These are phyloP conservation scores for Colletotrichum euphorbiae DNA, from an alignment of 2,329 filamentous ascomycete genomes.

Conservation along the genomic window DNA sequence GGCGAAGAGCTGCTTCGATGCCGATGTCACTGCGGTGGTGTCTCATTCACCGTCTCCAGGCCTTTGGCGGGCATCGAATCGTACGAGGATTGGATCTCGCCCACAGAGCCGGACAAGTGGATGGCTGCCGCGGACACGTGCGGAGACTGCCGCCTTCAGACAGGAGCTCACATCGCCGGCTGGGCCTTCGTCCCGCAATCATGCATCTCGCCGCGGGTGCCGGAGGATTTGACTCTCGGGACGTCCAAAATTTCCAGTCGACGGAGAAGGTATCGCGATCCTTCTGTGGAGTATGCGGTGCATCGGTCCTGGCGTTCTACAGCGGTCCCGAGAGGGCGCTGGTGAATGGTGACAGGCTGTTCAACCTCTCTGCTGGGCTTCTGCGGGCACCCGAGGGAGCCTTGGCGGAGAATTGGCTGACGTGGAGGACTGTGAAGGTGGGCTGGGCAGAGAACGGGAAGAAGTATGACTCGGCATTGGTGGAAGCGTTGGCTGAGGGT, in stretches of 20 bases:
- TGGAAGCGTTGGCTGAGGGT: slow-evolving; percentile 50
- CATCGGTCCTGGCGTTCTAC: slow-evolving; percentile 53
- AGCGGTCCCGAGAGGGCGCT: slow-evolving; percentile 45
- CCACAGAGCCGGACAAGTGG: slow-evolving; percentile 56
- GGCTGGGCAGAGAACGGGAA: slow-evolving; percentile 50
- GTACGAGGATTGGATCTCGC: slow-evolving; percentile 50
- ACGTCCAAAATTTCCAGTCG: slow-evolving; percentile 57
- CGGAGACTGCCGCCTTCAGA: slow-evolving; percentile 57
- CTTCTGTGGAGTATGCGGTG: slow-evolving; percentile 61
- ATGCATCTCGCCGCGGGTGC: slow-evolving; percentile 51
- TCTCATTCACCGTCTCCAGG: slow-evolving; percentile 58
- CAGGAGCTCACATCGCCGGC: slow-evolving; percentile 54
- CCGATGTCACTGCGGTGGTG: slow-evolving; percentile 60
- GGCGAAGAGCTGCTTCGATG: slow-evolving; percentile 56
- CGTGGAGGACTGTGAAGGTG: slow-evolving; percentile 55
- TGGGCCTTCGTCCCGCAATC: slow-evolving; percentile 57
- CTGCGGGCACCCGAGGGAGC: slow-evolving; percentile 57
- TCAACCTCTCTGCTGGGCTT: slow-evolving; percentile 58
- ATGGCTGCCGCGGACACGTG: slow-evolving; percentile 55
- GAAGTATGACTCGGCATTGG: slow-evolving; percentile 52
- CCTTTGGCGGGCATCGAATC: slow-evolving; percentile 49
- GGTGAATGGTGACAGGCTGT: slow-evolving; percentile 42
- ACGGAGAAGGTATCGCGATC: slow-evolving; percentile 53
- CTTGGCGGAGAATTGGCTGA: slow-evolving; percentile 59
- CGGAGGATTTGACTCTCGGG: slow-evolving; percentile 53